Evolutionary conservation across 257 asterid species (phyloP).

Genomic region (Solanum lycopersicoides): DNA sequence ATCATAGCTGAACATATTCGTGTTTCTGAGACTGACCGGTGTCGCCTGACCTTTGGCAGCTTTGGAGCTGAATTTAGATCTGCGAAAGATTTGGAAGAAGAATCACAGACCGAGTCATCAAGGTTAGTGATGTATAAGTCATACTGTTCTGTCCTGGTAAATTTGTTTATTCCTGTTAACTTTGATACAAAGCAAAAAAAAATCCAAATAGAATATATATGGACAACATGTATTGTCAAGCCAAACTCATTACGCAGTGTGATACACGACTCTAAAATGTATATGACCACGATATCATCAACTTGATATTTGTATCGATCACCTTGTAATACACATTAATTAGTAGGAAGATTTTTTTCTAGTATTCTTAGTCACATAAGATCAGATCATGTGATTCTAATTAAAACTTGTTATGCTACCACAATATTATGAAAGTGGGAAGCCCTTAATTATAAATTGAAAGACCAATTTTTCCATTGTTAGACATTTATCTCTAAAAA

Average conservation of each 20-base stretch:
- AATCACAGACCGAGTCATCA: conserved; percentile 32
- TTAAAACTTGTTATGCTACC: background rate
- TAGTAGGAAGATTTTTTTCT: background rate
- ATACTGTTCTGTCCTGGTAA: background rate
- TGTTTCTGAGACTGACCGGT: conserved; percentile 75
- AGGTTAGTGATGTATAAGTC: background rate
- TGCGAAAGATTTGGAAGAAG: conserved; percentile 34
- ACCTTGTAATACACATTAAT: background rate
- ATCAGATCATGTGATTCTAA: background rate
- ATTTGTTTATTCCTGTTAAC: background rate
- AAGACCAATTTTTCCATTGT: background rate
- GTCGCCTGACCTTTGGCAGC: conserved; percentile 85
- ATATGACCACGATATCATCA: background rate
- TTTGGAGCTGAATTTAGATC: conserved; percentile 50
- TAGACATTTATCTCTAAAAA: background rate
- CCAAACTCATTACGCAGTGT: background rate
- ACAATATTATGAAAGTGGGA: background rate
- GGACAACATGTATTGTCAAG: background rate
- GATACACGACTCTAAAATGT: background rate
- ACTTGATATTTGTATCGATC: background rate
- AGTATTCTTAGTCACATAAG: background rate
- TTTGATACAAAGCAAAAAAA: background rate
- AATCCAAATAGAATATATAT: background rate
- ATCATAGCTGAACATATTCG: conserved; percentile 89
- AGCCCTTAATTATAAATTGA: background rate